phyloP scores from a whole-genome alignment of 2,329 filamentous ascomycete species.

The Neopestalotiopsis sp. region DNA sequence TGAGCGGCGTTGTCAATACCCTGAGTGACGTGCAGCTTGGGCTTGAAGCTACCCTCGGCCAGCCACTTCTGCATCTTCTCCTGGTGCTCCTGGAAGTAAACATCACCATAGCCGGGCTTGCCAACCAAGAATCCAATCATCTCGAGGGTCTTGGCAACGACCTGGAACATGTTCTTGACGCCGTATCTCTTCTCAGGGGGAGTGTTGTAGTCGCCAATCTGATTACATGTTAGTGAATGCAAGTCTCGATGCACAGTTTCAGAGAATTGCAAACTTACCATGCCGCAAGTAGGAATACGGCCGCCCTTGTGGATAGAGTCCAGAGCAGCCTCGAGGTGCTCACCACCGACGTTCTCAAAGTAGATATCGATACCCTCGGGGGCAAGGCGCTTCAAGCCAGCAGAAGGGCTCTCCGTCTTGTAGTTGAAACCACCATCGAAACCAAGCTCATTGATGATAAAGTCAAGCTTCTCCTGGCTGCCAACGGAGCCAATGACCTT shows the following conservation, averaged over 20 bases:
- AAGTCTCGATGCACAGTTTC: background rate
- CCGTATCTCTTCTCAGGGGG: slow-evolving; percentile 60
- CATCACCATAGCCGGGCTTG: slow-evolving; percentile 68
- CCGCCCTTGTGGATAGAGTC: slow-evolving; percentile 66
- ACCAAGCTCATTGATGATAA: slow-evolving; percentile 69
- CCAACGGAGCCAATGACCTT: slow-evolving; percentile 77
- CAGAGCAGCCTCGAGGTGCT: slow-evolving; percentile 68
- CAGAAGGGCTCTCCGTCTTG: slow-evolving; percentile 71
- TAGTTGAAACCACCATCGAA: slow-evolving; percentile 83
- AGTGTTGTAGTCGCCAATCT: slow-evolving; percentile 78
- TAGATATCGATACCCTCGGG: slow-evolving; percentile 80
- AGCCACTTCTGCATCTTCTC: slow-evolving; percentile 79
- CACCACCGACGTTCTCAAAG: slow-evolving; percentile 81
- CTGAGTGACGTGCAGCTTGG: slow-evolving; percentile 69
- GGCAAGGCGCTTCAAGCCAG: slow-evolving; percentile 69
- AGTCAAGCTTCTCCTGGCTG: slow-evolving; percentile 76
- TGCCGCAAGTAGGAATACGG: slow-evolving; percentile 65
- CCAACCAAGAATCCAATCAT: slow-evolving; percentile 79
- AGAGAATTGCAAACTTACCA: slow-evolving; percentile 53
- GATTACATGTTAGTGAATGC: background rate
- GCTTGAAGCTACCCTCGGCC: slow-evolving; percentile 75
- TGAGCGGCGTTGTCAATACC: slow-evolving; percentile 80
- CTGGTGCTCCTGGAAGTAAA: slow-evolving; percentile 73
- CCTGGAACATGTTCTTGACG: slow-evolving; percentile 66
- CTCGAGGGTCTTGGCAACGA: slow-evolving; percentile 74